Percentiles rank a stretch among this genome's conserved stretches.
These are phyloP conservation scores for Tuber brumale DNA, from an alignment of 495 filamentous ascomycete species.

Conservation along the genomic window DNA sequence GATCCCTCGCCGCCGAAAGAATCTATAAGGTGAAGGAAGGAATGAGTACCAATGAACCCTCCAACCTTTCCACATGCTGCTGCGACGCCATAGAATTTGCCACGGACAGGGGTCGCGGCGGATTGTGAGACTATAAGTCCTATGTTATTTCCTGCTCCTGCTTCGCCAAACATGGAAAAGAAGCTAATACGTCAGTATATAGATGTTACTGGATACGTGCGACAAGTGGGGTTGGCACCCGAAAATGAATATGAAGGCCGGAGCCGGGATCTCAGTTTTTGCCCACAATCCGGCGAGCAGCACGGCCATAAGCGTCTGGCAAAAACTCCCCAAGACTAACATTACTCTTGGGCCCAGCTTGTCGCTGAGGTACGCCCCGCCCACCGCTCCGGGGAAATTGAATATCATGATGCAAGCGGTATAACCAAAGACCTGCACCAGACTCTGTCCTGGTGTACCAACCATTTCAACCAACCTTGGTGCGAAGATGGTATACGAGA, in stretches of 20 bases:
- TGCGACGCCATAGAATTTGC: constrained; percentile 86
- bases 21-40: constrained; percentile 64
- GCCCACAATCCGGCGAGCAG: constrained; percentile 75
- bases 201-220: background rate
- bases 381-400: constrained; percentile 73
- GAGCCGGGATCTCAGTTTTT: constrained; percentile 44
- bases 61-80: constrained; percentile 82
- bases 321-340: constrained; percentile 58
- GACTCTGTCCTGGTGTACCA: background rate
- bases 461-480: constrained; percentile 41
- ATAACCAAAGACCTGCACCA: constrained; percentile 66
- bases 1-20: constrained; percentile 55
- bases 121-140: constrained; percentile 82
- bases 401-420: constrained; percentile 77
- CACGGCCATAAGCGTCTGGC: constrained; percentile 74
- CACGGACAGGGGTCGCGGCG: constrained; percentile 75
- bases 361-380: constrained; percentile 69
- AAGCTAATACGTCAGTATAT: constrained; percentile 50
- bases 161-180: constrained; percentile 75
- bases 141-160: constrained; percentile 88
- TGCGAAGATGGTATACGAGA: constrained; percentile 41
- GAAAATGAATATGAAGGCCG: constrained; percentile 29
- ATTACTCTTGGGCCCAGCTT: constrained; percentile 67
- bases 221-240: background rate
- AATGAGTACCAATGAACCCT: constrained; percentile 81